A percentile compares a stretch with the other conserved stretches of the same genome.
phyloP scores from a whole-genome alignment of 2,329 filamentous ascomycete genomes.

The Herpotrichia juniperi region DNA sequence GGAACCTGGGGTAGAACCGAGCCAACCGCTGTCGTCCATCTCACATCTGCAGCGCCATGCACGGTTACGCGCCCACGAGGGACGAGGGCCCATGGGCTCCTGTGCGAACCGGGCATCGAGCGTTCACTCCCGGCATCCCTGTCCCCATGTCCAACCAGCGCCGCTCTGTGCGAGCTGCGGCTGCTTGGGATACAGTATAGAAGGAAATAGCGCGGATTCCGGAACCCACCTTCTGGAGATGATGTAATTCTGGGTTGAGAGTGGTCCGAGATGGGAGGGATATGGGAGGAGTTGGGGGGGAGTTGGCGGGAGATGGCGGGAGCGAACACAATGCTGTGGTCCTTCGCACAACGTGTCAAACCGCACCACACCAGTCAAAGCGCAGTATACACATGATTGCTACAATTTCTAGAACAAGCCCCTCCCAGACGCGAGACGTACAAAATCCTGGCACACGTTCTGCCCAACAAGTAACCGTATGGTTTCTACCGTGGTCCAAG shows the following conservation, averaged over 20 bases:
- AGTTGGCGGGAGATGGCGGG: neutral
- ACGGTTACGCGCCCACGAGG: slow-evolving; percentile 9
- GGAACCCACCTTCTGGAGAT: neutral
- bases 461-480: slow-evolving; percentile 79
- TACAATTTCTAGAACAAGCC: slow-evolving; percentile 53
- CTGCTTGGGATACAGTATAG: slow-evolving; percentile 2
- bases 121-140: slow-evolving; percentile 20
- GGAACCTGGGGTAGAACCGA: slow-evolving; percentile 43
- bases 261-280: neutral
- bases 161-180: too few relatives aligned
- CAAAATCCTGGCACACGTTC: slow-evolving; percentile 88
- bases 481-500: slow-evolving; percentile 85
- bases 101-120: slow-evolving; percentile 11
- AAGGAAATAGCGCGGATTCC: neutral
- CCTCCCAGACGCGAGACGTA: slow-evolving; percentile 71
- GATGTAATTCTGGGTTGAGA: neutral
- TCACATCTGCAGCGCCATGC: slow-evolving; percentile 6
- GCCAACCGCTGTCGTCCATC: slow-evolving; percentile 22
- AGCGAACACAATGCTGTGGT: slow-evolving; percentile 5
- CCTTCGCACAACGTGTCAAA: slow-evolving; percentile 1
- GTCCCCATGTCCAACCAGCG: too few relatives aligned
- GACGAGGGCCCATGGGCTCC: slow-evolving; percentile 1
- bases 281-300: too few relatives aligned
- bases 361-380: neutral
- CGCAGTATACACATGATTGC: slow-evolving; percentile 12